phyloP scores from a whole-genome alignment of 2,329 filamentous ascomycete genomes.

The Dissoconium aciculare region DNA sequence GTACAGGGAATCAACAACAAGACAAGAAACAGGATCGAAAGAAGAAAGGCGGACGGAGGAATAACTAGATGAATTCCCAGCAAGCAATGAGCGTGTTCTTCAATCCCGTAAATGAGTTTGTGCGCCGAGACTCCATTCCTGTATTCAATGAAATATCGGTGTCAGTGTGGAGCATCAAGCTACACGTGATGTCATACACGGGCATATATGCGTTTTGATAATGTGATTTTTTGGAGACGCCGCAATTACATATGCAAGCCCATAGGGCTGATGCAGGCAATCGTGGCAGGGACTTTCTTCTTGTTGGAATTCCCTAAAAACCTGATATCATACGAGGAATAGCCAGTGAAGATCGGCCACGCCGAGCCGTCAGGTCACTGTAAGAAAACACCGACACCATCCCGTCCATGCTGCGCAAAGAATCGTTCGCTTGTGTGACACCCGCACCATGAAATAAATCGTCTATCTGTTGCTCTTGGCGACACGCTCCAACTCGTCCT shows the following conservation, averaged over 20 bases:
- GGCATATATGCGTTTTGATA: too few species aligned
- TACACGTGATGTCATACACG: too few species aligned
- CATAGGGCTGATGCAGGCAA: conserved; percentile 2
- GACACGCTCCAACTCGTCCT: conserved; percentile 99
- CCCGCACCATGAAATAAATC: conserved; percentile 4
- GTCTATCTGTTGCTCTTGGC: conserved; percentile 99
- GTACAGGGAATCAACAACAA: conserved; percentile 6
- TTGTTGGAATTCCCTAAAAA: conserved; percentile 1
- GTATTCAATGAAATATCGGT: too few species aligned
- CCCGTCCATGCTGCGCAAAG: conserved; percentile 10
- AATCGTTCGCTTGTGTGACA: conserved; percentile 5
- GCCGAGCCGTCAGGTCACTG: not conserved
- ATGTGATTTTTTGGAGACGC: too few species aligned
- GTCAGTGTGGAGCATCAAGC: too few species aligned
- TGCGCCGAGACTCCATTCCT: too few species aligned
- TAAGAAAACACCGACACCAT: conserved; percentile 10
- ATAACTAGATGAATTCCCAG: conserved; percentile 15
- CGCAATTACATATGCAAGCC: conserved; percentile 1
- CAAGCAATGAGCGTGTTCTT: too few species aligned
- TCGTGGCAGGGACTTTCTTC: not conserved
- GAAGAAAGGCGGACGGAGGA: conserved; percentile 14
- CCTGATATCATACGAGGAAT: not conserved
- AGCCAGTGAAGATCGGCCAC: not conserved
- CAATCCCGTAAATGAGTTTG: too few species aligned
- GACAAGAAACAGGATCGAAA: conserved; percentile 12